Evolutionary conservation across 169 alveolate genomes (phyloP).

Genomic region (Eimeria maxima): DNA sequence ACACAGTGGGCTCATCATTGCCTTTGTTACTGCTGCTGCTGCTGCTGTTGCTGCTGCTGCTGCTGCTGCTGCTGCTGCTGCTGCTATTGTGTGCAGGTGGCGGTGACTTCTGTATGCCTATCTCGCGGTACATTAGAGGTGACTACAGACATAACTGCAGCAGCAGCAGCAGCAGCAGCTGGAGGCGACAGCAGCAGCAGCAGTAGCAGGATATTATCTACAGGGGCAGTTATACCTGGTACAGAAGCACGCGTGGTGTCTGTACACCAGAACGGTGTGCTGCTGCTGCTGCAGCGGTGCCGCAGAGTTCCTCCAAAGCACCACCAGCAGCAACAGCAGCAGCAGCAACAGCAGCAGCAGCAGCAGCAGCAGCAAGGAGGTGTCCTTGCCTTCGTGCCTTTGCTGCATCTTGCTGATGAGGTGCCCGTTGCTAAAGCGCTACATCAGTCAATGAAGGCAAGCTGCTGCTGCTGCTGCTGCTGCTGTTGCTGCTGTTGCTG

Average conservation of each 20-base stretch:
- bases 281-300: slow-evolving; percentile 37
- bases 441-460: neutral
- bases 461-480: slow-evolving; percentile 31
- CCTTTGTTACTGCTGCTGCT: neutral
- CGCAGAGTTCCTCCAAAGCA: slow-evolving; percentile 3
- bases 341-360: slow-evolving; percentile 11
- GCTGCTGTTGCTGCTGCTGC: slow-evolving; percentile 1
- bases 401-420: slow-evolving; percentile 43
- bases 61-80: slow-evolving; percentile 36
- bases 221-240: neutral
- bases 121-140: slow-evolving; percentile 41
- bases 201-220: neutral
- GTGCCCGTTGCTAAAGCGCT: neutral
- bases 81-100: neutral
- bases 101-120: neutral
- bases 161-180: slow-evolving; percentile 29
- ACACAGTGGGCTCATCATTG: neutral
- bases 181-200: slow-evolving; percentile 43
- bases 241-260: neutral
- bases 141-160: slow-evolving; percentile 9
- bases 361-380: slow-evolving; percentile 46
- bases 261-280: slow-evolving; percentile 38
- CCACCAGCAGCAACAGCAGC: slow-evolving; percentile 3
- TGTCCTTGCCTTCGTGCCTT: slow-evolving; percentile 7
- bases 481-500: slow-evolving; percentile 25